Conservation (phyloP, 768 basidiomycete genomes). For the Rhodosporidiobolus odoratus region DNA sequence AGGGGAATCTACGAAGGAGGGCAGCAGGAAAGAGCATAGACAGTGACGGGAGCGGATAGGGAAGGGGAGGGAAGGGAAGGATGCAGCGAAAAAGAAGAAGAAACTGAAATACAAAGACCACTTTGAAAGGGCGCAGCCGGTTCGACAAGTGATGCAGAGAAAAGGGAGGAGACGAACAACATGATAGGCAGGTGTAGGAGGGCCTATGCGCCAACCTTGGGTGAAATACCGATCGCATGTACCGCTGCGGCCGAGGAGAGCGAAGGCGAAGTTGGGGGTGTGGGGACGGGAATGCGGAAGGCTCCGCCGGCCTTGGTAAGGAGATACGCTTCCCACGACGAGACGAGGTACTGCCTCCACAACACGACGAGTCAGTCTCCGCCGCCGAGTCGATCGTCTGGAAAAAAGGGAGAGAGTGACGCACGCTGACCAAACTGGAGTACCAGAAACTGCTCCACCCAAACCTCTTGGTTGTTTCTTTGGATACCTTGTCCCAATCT, state of each 20-base stretch:
- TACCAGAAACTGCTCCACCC: constrained; percentile 26
- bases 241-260: neutral
- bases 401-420: neutral
- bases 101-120: no score
- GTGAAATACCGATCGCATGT: neutral
- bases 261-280: neutral
- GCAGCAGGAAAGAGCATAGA: no score
- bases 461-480: constrained; percentile 27
- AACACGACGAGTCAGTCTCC: neutral
- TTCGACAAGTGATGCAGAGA: no score
- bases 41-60: no score
- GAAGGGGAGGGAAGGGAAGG: no score
- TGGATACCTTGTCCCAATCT: constrained; percentile 29
- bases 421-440: constrained; percentile 22
- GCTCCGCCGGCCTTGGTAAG: constrained; percentile 23
- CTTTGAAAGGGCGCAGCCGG: no score
- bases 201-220: neutral
- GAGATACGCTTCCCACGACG: constrained; percentile 32
- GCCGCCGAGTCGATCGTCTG: neutral
- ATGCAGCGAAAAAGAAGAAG: no score
- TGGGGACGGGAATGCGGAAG: constrained; percentile 12
- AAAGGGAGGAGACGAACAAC: no score
- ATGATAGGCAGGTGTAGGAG: no score
- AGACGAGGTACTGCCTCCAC: constrained; percentile 23
- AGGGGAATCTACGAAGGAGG: no score